Evolutionary conservation across 306 rosid species (phyloP).

Genomic region (Cicer yamashitae): DNA sequence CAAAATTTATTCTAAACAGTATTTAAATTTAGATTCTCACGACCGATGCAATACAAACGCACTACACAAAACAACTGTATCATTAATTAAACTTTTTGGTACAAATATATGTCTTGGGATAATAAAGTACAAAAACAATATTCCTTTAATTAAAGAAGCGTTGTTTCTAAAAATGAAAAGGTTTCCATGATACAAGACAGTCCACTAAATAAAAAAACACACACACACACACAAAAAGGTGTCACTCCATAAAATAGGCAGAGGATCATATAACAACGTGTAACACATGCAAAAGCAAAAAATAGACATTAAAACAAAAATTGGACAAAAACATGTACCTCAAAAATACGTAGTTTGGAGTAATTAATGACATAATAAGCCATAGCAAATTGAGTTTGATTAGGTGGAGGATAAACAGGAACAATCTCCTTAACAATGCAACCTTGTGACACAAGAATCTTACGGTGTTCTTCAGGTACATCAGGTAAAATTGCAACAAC

Average conservation of each 20-base stretch:
- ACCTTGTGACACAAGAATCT: slow-evolving; percentile 62
- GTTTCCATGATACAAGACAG: slow-evolving; percentile 23
- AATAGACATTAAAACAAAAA: background rate
- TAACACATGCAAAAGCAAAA: slow-evolving; percentile 24
- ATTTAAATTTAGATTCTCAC: too few species aligned
- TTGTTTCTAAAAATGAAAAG: background rate
- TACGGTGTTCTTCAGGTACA: slow-evolving; percentile 77
- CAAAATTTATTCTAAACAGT: too few species aligned
- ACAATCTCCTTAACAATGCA: slow-evolving; percentile 70
- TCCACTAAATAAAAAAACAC: background rate
- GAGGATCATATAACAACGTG: slow-evolving; percentile 17
- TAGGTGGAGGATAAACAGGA: slow-evolving; percentile 72
- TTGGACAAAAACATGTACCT: slow-evolving; percentile 48
- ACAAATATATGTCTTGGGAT: background rate
- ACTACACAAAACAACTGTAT: too few species aligned
- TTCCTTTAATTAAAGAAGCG: background rate
- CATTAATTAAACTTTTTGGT: background rate
- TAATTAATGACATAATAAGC: slow-evolving; percentile 88
- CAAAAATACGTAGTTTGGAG: slow-evolving; percentile 90
- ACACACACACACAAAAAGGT: slow-evolving; percentile 1
- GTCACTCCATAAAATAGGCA: background rate
- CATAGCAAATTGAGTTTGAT: slow-evolving; percentile 80
- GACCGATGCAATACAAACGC: too few species aligned
- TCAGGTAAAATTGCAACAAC: slow-evolving; percentile 83
- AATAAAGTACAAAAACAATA: background rate